Base-by-base conservation (phyloP, 208 protist species). In the Vickermania ingenoplastis region DNA sequence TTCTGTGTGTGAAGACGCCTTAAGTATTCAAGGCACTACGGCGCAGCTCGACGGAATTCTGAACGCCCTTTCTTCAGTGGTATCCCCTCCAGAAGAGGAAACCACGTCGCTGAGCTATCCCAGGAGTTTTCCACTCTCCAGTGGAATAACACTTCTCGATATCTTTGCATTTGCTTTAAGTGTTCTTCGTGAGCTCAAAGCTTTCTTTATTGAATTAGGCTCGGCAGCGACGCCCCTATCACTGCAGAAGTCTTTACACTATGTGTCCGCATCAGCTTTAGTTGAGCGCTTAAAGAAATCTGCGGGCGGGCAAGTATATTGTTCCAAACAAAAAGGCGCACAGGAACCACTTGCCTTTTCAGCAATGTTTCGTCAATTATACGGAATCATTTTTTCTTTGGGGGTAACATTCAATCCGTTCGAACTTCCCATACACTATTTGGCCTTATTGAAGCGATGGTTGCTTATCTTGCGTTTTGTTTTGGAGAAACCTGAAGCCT, bases 401-500 rank as follows among this genome's bases (percentile, higher is more conserved):
- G 86, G 86, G 11, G 86, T 93, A 17, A 93, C 82, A 23, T 93
- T 89, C 67, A 93, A 93, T 65, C 80, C 86, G 0, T 89, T 93
- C 54, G 54, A 81, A 27, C 78, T 87, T 53, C 81, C 82, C 49
- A 61, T 88, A 41, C 86, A 81, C 59, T 59, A 67, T 22, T 65
- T 93, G 22, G 77, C 76, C 2, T 59, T 76, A 41, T 61, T 89
- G 65, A 93, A 93, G 62, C 73, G 77, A 13, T 85, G 71, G 74
- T 69, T 93, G 48, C 59, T 93, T 41, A 53, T 93, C 23, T 62
- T 89, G 29, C 79, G 81, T 24, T 89, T 89, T 59, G 54, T 90
- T 5, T 53, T 93, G 2, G 67, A 77, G 49, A 71, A 73, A 54
- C 72, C 82, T 7, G 11, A 51, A 3, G 69, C 75, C 21, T 93